These are phyloP conservation scores for Phytophthora quininea DNA, from an alignment of 352 stramenopile species.

Conservation along the genomic window DNA sequence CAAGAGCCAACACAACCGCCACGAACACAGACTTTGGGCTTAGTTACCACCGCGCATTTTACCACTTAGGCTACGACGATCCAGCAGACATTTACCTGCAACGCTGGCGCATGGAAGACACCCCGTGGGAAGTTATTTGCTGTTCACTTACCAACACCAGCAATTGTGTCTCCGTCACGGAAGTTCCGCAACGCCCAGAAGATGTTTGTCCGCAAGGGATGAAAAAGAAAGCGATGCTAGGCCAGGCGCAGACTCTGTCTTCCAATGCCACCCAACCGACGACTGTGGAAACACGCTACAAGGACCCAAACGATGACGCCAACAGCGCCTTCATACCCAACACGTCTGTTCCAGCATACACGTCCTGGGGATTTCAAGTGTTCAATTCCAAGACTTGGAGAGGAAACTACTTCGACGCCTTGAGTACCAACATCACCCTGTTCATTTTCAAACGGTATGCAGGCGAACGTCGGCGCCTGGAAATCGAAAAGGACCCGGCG, in stretches of 20 bases:
- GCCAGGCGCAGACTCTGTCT: conserved; percentile 64
- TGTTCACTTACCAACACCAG: conserved; percentile 66
- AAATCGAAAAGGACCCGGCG: conserved; percentile 47
- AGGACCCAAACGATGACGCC: conserved; percentile 88
- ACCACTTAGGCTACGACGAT: conserved; percentile 95
- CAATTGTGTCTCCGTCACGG: conserved; percentile 54
- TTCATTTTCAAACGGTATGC: conserved; percentile 80
- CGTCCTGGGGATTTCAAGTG: conserved; percentile 78
- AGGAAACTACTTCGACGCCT: conserved; percentile 94
- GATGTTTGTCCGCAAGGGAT: conserved; percentile 58
- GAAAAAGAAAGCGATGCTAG: conserved; percentile 68
- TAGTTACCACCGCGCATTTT: conserved; percentile 96
- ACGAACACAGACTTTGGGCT: conserved; percentile 89
- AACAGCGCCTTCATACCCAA: conserved; percentile 91
- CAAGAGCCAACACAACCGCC: conserved; percentile 25
- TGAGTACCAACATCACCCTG: conserved; percentile 92
- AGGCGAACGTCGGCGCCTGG: conserved; percentile 43
- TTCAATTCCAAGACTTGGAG: conserved; percentile 93
- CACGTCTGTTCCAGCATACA: conserved; percentile 83
- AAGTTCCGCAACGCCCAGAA: conserved; percentile 37
- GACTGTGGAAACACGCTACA: conserved; percentile 88
- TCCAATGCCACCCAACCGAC: conserved; percentile 19
- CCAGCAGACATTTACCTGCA: conserved; percentile 98
- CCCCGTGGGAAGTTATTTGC: conserved; percentile 92
- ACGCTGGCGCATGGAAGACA: conserved; percentile 94